Evolutionary conservation across 2,329 filamentous ascomycete genomes (phyloP), one percentile per base, ranked within the genome.

Genomic region (Fusarium sororula): DNA sequence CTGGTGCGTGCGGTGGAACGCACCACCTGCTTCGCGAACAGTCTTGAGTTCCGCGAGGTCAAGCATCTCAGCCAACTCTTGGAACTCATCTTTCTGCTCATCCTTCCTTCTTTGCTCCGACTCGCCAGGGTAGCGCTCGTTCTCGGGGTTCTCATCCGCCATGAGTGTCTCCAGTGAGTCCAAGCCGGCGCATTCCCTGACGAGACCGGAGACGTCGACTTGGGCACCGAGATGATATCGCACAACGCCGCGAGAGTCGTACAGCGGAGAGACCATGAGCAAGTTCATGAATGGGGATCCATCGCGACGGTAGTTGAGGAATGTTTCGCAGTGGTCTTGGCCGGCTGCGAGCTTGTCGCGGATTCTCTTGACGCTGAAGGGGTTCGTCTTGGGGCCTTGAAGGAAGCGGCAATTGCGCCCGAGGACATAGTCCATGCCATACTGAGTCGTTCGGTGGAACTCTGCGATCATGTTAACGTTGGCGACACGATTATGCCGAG

Each of bases 391-490:
- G 0, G 92, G 92, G 0, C 93, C 93, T 80, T 95, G 93, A 4
- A 95, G 87, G 76, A 95, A 95, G 13, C 93, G 90, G 76, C 93
- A 95, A 72, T 95, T 95, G 38, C 92, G 89, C 0, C 93, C 93
- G 24, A 95, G 88, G 7, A 91, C 89, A 78, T 95, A 94, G 63
- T 86, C 87, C 83, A 93, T 90, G 8, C 92, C 92, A 77, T 94
- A 95, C 73, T 94, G 91, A 1, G 92, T 94, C 9, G 91, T 93
- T 54, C 89, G 87, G 75, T 93, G 89, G 75, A 94, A 95, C 80
- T 93, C 92, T 93, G 66, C 30, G 26, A 18, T 24, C 37, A 4
- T 53, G 11, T 70, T 26, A 68, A 65, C 45, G 26, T 24, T 32
- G 35, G 2, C 7, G 10, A 51, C 20, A 24, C 17, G 13, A n/a